A percentile compares a stretch with the other conserved stretches of the same genome.
phyloP scores from a whole-genome alignment of 352 stramenopile species.

The Phytophthora syringae region DNA sequence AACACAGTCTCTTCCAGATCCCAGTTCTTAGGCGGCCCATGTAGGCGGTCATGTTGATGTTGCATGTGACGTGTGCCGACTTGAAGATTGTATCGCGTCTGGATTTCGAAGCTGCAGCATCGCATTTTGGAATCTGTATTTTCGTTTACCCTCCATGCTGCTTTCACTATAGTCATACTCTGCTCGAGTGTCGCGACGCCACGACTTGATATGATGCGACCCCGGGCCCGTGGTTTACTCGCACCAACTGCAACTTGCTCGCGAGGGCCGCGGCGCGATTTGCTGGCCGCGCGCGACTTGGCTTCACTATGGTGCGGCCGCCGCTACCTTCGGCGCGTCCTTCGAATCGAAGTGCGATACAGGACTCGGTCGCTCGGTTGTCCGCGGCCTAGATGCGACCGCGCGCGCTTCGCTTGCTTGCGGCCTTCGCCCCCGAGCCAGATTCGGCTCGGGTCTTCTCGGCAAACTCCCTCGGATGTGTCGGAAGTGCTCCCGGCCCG shows the following conservation, averaged over 20 bases:
- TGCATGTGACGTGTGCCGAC: conserved; percentile 12
- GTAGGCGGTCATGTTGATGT: conserved; percentile 1
- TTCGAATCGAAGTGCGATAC: too few relatives aligned
- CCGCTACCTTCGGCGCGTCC: not conserved
- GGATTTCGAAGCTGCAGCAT: not conserved
- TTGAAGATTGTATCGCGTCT: conserved; percentile 8
- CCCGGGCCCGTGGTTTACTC: conserved; percentile 24
- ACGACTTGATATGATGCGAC: conserved; percentile 21
- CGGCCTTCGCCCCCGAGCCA: conserved; percentile 6
- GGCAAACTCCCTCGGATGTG: conserved; percentile 47
- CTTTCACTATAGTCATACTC: not conserved
- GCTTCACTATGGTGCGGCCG: conserved; percentile 19
- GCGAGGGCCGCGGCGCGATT: conserved; percentile 22
- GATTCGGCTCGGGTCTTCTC: conserved; percentile 13
- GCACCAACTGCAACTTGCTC: conserved; percentile 32
- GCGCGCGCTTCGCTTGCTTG: conserved; percentile 16
- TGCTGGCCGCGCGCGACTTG: conserved; percentile 14
- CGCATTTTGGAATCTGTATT: not conserved
- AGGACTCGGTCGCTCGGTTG: not conserved
- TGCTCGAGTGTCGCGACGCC: not conserved
- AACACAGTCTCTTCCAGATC: not conserved
- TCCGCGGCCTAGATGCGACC: conserved; percentile 9
- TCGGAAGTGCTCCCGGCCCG: conserved; percentile 12
- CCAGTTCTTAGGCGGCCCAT: not conserved
- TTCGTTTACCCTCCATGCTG: not conserved